phyloP scores from a whole-genome alignment of 257 asterid genomes.

The Ballota nigra region DNA sequence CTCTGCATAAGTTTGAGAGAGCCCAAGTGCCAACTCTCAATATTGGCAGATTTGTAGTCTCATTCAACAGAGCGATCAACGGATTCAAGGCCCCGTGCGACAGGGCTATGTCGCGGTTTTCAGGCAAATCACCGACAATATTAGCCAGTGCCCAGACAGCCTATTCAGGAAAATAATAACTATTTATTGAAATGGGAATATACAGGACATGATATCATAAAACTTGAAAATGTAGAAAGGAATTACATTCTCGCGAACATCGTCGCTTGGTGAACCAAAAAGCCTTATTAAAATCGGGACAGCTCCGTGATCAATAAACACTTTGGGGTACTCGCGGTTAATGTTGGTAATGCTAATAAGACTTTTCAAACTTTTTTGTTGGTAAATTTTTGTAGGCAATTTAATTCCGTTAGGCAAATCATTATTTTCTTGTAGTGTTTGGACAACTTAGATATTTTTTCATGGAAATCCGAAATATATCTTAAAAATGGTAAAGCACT shows the following conservation, averaged over 20 bases:
- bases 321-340: constrained; percentile 79
- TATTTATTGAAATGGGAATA: background rate
- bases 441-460: too few relatives aligned
- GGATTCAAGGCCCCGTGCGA: constrained; percentile 75
- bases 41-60: constrained; percentile 78
- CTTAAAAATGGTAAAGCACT: too few relatives aligned
- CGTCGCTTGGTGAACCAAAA: constrained; percentile 79
- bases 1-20: constrained; percentile 87
- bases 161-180: constrained; percentile 26
- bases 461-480: too few relatives aligned
- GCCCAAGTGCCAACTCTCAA: constrained; percentile 95
- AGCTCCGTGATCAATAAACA: constrained; percentile 77
- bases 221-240: background rate
- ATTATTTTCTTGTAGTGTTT: too few relatives aligned
- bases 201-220: background rate
- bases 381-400: too few relatives aligned
- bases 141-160: constrained; percentile 97
- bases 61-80: constrained; percentile 74
- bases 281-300: constrained; percentile 78
- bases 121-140: constrained; percentile 91
- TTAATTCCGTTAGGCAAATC: too few relatives aligned
- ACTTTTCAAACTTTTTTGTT: too few relatives aligned
- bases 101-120: constrained; percentile 87
- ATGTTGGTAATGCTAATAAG: constrained; percentile 93
- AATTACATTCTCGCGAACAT: constrained; percentile 87